These are phyloP conservation scores for Isabelozyma heimii DNA, from an alignment of 805 yeast species.

Conservation along the genomic window DNA sequence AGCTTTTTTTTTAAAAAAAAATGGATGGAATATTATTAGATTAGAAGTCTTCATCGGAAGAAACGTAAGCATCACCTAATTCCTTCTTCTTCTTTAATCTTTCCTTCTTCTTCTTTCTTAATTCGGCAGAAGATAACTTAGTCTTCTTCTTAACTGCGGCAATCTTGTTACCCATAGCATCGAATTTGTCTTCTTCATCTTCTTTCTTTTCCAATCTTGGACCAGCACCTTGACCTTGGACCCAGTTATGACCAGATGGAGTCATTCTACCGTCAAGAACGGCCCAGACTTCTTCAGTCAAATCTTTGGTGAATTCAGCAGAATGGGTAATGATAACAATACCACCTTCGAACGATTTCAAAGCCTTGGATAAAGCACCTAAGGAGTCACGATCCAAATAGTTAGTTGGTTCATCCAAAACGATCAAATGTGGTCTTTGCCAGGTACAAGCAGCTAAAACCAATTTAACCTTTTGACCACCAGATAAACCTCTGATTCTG, in stretches of 20 bases:
- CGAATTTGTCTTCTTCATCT: slow-evolving; percentile 96
- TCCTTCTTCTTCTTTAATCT: slow-evolving; percentile 99
- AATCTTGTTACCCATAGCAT: slow-evolving; percentile 99
- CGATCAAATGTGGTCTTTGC: slow-evolving; percentile 99
- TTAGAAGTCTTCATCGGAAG: slow-evolving; percentile 73
- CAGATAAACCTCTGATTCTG: slow-evolving; percentile 99
- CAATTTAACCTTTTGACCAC: slow-evolving; percentile 99
- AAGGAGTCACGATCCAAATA: slow-evolving; percentile 98
- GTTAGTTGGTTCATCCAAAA: slow-evolving; percentile 99
- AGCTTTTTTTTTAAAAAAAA: not conserved
- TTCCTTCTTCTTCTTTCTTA: slow-evolving; percentile 99
- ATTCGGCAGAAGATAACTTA: slow-evolving; percentile 97
- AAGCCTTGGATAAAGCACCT: slow-evolving; percentile 98
- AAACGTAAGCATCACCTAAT: slow-evolving; percentile 98
- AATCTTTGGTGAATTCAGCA: slow-evolving; percentile 99
- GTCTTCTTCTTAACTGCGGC: slow-evolving; percentile 93
- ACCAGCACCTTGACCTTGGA: slow-evolving; percentile 99
- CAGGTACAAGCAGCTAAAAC: slow-evolving; percentile 99
- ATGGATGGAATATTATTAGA: slow-evolving; percentile 2
- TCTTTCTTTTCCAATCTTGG: slow-evolving; percentile 98
- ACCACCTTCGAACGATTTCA: slow-evolving; percentile 99
- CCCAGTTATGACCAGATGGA: slow-evolving; percentile 99
- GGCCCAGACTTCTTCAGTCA: slow-evolving; percentile 99
- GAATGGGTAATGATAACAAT: slow-evolving; percentile 99
- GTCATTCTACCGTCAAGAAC: slow-evolving; percentile 97